Evolutionary conservation across 2,329 filamentous ascomycete genomes (phyloP), one percentile per base, ranked within the genome.

Genomic region (Didymella segeticola): DNA sequence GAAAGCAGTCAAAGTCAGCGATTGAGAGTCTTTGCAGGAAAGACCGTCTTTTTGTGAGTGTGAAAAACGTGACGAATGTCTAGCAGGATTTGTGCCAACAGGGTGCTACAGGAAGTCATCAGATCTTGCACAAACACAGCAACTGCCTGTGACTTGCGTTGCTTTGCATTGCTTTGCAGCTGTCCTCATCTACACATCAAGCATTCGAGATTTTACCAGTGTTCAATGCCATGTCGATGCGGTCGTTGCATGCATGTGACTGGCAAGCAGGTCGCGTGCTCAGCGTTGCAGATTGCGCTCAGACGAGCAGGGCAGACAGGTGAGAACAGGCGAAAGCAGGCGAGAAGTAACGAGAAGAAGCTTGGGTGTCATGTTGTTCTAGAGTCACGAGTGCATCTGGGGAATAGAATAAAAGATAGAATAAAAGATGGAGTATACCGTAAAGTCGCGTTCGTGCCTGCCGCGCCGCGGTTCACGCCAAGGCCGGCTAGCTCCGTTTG

Each of bases 401-500:
- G n/a, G n/a, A n/a, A n/a, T n/a, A n/a, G n/a, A n/a, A n/a, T n/a
- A n/a, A n/a, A n/a, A n/a, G n/a, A n/a, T n/a, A n/a, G n/a, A n/a
- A n/a, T n/a, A n/a, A n/a, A n/a, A n/a, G n/a, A n/a, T n/a, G n/a
- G n/a, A n/a, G n/a, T n/a, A n/a, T n/a, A n/a, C n/a, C n/a, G n/a
- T n/a, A n/a, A n/a, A n/a, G n/a, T 50, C 47, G 47, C 47, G 47
- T 31, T 36, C 27, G 37, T 25, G 9, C 17, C 17, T 36, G 9
- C 10, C 5, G 25, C 33, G 33, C 12, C 14, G 20, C 34, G 8
- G 34, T 37, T 37, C 34, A 20, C 22, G 51, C 51, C 51, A 54
- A 54, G 43, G 26, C 45, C 38, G 26, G 43, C 19, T 54, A 54
- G 51, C 45, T 49, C 51, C 33, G 34, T 41, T 38, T 37, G 45